Percentiles rank a stretch among this genome's conserved stretches.
These are phyloP conservation scores for Epichloe gansuensis DNA, from an alignment of 2,329 filamentous ascomycete genomes.

Conservation along the genomic window DNA sequence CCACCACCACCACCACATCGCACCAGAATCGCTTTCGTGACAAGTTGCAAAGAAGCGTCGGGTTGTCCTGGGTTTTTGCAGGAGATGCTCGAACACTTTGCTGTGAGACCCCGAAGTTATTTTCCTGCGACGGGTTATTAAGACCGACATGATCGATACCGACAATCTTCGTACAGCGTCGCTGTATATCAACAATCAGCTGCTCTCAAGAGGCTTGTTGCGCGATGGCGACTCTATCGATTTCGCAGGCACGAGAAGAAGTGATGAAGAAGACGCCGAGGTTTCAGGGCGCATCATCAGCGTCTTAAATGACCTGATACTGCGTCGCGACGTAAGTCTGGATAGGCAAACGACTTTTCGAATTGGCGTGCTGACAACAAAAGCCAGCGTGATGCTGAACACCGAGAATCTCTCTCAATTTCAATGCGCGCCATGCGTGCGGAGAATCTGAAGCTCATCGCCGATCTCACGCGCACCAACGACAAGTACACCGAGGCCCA, in stretches of 20 bases:
- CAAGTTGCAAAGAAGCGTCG: not conserved
- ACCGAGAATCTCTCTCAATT: conserved; percentile 70
- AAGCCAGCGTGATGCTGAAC: conserved; percentile 69
- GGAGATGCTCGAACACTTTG: not conserved
- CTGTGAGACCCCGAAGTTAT: not conserved
- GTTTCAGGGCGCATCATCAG: conserved; percentile 84
- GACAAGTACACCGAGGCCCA: conserved; percentile 43
- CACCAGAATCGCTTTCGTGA: conserved; percentile 2
- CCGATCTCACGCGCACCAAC: conserved; percentile 49
- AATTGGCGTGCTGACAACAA: conserved; percentile 6
- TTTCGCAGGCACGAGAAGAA: conserved; percentile 61
- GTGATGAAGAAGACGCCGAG: conserved; percentile 39
- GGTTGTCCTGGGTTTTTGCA: not conserved
- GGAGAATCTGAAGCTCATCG: conserved; percentile 61
- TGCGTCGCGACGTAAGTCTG: conserved; percentile 65
- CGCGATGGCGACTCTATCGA: conserved; percentile 64
- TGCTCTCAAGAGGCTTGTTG: conserved; percentile 52
- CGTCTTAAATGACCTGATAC: conserved; percentile 83
- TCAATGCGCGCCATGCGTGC: conserved; percentile 66
- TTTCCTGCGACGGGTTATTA: not conserved
- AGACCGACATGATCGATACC: conserved; percentile 37
- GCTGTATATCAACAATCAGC: conserved; percentile 61
- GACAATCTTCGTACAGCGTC: conserved; percentile 56
- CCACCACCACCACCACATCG: not conserved
- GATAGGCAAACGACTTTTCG: not conserved